phyloP scores from a whole-genome alignment of 179 eudicot genomes.

The Vitellaria paradoxa region DNA sequence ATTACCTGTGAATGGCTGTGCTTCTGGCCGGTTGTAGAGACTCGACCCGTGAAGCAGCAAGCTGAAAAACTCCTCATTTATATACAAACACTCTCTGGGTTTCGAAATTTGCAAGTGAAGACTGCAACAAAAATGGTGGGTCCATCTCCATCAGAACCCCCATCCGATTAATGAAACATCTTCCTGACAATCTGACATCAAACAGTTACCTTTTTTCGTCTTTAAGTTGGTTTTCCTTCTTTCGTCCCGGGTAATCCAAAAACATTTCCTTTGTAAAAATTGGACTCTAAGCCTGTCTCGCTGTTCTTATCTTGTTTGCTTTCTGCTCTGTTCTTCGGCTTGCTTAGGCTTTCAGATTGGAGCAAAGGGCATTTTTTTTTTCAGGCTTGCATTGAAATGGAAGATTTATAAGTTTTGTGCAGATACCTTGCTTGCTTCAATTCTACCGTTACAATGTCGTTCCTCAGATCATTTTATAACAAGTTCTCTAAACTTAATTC shows the following conservation, averaged over 20 bases:
- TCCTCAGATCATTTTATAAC: too few species aligned
- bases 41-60: conserved; percentile 18
- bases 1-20: conserved; percentile 6
- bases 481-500: too few species aligned
- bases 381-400: conserved; percentile 17
- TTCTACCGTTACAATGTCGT: too few species aligned
- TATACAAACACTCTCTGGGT: background rate
- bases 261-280: background rate
- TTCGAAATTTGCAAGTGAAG: conserved; percentile 14
- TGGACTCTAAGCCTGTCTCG: background rate
- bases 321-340: background rate
- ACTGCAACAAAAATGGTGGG: conserved; percentile 8
- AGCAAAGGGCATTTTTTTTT: background rate
- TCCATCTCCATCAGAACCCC: conserved; percentile 3
- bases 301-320: background rate
- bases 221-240: too few species aligned
- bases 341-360: conserved; percentile 22
- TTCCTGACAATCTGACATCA: background rate
- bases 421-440: too few species aligned
- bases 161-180: conserved; percentile 2
- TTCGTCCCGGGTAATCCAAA: too few species aligned
- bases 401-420: conserved; percentile 1
- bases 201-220: background rate
- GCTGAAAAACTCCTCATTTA: conserved; percentile 13
- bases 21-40: conserved; percentile 5